phyloP scores from a whole-genome alignment of 257 asterid species.

The Gardenia jasminoides region DNA sequence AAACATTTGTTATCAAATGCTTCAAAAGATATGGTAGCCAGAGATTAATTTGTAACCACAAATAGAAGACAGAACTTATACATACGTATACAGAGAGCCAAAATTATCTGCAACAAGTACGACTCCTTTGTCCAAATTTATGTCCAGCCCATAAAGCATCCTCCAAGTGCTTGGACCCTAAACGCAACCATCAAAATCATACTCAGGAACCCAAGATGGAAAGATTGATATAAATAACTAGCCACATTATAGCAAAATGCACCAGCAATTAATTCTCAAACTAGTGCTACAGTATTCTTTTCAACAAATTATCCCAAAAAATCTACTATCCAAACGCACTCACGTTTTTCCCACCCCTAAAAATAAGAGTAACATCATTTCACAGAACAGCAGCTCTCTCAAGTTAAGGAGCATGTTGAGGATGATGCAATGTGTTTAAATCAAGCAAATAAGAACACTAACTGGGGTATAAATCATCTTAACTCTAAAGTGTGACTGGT shows the following conservation, averaged over 20 bases:
- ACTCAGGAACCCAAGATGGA: neutral
- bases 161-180: conserved; percentile 90
- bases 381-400: neutral
- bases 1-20: neutral
- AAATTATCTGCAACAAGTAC: conserved; percentile 84
- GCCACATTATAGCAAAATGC: neutral
- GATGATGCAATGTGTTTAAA: neutral
- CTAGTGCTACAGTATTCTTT: too few species aligned
- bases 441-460: neutral
- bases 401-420: neutral
- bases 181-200: conserved; percentile 23
- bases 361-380: neutral
- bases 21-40: neutral
- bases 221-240: neutral
- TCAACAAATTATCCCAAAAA: too few species aligned
- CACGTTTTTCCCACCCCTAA: neutral
- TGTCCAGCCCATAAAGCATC: conserved; percentile 93
- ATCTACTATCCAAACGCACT: too few species aligned
- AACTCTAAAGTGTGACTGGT: neutral
- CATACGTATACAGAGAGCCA: conserved; percentile 78
- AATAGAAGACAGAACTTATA: conserved; percentile 21
- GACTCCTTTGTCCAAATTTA: conserved; percentile 66
- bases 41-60: neutral
- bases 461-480: neutral
- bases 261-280: neutral